Conservation (phyloP, 805 yeast genomes). For the Cyberlindnera japonica region DNA sequence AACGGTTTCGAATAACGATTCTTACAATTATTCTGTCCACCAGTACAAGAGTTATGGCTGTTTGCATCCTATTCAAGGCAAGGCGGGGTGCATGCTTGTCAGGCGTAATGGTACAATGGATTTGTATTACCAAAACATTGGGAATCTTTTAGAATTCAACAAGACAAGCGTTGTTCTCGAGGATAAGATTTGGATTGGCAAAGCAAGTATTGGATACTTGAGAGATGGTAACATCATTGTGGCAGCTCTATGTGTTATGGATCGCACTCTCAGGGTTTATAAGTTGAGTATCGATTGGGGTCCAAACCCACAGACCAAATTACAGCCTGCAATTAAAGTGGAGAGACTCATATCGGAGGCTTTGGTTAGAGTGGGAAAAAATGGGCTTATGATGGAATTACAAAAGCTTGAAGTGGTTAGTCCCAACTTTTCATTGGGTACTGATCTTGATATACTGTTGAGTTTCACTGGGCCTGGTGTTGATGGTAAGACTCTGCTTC, state of each 20-base stretch:
- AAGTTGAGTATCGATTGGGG: conserved; percentile 54
- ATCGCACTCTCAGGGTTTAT: conserved; percentile 39
- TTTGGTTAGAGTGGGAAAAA: conserved; percentile 23
- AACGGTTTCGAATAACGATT: conserved; percentile 29
- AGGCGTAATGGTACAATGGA: conserved; percentile 59
- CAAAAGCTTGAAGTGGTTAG: conserved; percentile 42
- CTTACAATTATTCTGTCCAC: conserved; percentile 52
- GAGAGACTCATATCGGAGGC: conserved; percentile 30
- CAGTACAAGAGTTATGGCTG: conserved; percentile 60
- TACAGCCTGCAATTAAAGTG: conserved; percentile 39
- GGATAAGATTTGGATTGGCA: conserved; percentile 27
- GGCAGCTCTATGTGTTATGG: conserved; percentile 36
- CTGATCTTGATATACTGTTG: conserved; percentile 44
- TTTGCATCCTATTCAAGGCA: conserved; percentile 62
- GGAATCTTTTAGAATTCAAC: conserved; percentile 55
- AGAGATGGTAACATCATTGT: conserved; percentile 44
- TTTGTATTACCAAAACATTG: conserved; percentile 52
- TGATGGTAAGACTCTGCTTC: conserved; percentile 17
- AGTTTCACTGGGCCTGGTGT: conserved; percentile 32
- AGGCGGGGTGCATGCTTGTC: conserved; percentile 67
- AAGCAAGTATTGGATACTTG: conserved; percentile 50
- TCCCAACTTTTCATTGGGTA: conserved; percentile 39
- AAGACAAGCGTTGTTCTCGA: conserved; percentile 34
- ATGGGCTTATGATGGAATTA: conserved; percentile 30
- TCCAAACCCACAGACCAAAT: conserved; percentile 34